Evolutionary conservation across 192 early-diverging fungal genomes (phyloP).

Genomic region (Entomortierella chlamydospora): DNA sequence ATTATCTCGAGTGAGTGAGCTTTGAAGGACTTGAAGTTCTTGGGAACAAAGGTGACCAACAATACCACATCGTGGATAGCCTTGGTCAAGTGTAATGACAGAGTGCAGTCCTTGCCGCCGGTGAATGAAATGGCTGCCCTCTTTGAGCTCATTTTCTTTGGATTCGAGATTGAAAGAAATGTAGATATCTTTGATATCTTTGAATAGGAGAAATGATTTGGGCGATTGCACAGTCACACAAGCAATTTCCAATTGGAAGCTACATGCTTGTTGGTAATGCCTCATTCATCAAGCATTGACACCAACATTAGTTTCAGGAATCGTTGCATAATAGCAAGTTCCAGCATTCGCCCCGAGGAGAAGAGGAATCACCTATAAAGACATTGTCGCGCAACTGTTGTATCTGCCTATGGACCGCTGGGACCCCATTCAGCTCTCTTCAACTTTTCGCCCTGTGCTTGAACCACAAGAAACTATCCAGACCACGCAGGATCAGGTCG

Average conservation of each 20-base stretch:
- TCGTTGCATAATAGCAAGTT: no score
- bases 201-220: neutral
- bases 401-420: slow-evolving; percentile 56
- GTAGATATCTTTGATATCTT: no score
- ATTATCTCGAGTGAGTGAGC: slow-evolving; percentile 64
- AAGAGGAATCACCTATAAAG: neutral
- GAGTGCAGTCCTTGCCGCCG: slow-evolving; percentile 71
- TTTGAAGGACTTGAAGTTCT: slow-evolving; percentile 60
- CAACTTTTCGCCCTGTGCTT: slow-evolving; percentile 66
- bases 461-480: slow-evolving; percentile 64
- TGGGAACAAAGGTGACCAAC: slow-evolving; percentile 63
- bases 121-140: slow-evolving; percentile 67
- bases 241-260: no score
- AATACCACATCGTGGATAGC: slow-evolving; percentile 54
- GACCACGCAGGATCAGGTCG: slow-evolving; percentile 70
- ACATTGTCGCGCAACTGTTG: neutral
- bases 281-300: no score
- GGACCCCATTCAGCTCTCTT: slow-evolving; percentile 56
- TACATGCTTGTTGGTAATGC: no score
- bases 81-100: slow-evolving; percentile 58
- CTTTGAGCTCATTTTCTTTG: slow-evolving; percentile 11
- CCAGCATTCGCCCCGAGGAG: neutral
- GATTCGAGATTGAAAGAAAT: neutral
- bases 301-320: no score
- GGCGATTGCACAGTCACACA: neutral